phyloP scores from a whole-genome alignment of 768 basidiomycete species.

The Sistotremastrum suecicum region DNA sequence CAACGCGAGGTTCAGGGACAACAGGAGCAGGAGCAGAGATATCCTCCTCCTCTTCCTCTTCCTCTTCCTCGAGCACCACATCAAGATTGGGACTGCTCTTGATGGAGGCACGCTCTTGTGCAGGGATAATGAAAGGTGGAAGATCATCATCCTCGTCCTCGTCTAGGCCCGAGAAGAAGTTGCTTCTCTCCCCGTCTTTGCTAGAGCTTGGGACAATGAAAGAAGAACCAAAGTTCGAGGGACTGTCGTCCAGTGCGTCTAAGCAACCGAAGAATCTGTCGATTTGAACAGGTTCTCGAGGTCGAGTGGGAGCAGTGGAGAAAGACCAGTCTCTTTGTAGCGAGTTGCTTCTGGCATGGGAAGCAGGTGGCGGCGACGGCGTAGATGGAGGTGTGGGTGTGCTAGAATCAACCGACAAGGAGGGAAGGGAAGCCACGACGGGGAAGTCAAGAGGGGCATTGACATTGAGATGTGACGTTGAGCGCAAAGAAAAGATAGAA shows the following conservation, averaged over 20 bases:
- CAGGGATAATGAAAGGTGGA: constrained; percentile 36
- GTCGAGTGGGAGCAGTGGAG: constrained; percentile 7
- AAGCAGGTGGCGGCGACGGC: constrained; percentile 8
- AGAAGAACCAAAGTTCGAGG: constrained; percentile 24
- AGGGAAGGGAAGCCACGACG: constrained; percentile 15
- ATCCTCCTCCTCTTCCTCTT: constrained; percentile 8
- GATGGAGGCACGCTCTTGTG: constrained; percentile 17
- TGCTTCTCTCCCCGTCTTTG: constrained; percentile 41
- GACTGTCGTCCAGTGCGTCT: constrained; percentile 32
- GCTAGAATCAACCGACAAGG: constrained; percentile 16
- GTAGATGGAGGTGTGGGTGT: constrained; percentile 12
- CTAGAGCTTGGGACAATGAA: constrained; percentile 21
- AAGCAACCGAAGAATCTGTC: constrained; percentile 70
- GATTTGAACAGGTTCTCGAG: constrained; percentile 30
- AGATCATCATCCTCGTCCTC: constrained; percentile 36
- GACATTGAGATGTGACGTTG: constrained; percentile 4
- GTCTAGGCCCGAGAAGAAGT: constrained; percentile 39
- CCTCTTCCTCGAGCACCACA: constrained; percentile 31
- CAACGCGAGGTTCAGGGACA: not conserved
- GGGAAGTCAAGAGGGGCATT: constrained; percentile 5
- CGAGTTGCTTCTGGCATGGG: constrained; percentile 24
- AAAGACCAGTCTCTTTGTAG: constrained; percentile 65
- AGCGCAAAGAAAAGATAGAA: constrained; percentile 18
- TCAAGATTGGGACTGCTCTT: constrained; percentile 23
- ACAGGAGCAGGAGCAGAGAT: not conserved